Conservation (phyloP, 2,329 filamentous ascomycete genomes). For the Neonectria coccinea region DNA sequence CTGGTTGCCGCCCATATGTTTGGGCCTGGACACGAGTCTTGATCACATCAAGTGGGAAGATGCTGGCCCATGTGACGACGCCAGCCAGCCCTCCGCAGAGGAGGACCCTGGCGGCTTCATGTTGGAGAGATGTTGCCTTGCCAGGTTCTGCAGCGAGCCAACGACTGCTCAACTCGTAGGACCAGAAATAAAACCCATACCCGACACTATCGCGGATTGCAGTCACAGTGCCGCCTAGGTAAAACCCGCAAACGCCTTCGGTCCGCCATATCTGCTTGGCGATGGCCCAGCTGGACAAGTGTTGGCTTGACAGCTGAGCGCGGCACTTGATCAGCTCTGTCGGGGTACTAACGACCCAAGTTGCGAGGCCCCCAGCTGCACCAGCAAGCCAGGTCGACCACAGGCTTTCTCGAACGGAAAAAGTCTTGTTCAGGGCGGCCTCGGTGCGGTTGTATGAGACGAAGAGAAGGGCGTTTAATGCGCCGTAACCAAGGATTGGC, state of each 20-base stretch:
- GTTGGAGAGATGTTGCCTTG: slow-evolving; percentile 45
- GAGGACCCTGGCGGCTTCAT: slow-evolving; percentile 73
- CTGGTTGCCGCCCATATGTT: slow-evolving; percentile 44
- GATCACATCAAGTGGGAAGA: slow-evolving; percentile 92
- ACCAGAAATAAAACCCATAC: slow-evolving; percentile 99
- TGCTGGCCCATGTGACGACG: slow-evolving; percentile 86
- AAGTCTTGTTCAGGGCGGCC: slow-evolving; percentile 63
- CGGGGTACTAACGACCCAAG: slow-evolving; percentile 86
- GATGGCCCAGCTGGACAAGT: slow-evolving; percentile 71
- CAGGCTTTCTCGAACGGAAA: slow-evolving; percentile 60
- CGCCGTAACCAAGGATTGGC: slow-evolving; percentile 89
- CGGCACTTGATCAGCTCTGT: slow-evolving; percentile 93
- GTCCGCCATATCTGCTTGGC: slow-evolving; percentile 69
- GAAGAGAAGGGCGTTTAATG: slow-evolving; percentile 90
- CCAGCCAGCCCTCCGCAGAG: slow-evolving; percentile 90
- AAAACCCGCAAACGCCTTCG: slow-evolving; percentile 76
- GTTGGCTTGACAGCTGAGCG: slow-evolving; percentile 71
- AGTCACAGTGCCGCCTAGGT: slow-evolving; percentile 84
- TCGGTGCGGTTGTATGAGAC: slow-evolving; percentile 91
- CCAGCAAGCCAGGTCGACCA: slow-evolving; percentile 83
- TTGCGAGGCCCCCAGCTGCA: slow-evolving; percentile 83
- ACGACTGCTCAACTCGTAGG: slow-evolving; percentile 81
- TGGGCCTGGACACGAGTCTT: slow-evolving; percentile 94
- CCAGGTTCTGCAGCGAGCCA: slow-evolving; percentile 54
- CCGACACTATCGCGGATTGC: slow-evolving; percentile 86